A percentile compares a stretch with the other conserved stretches of the same genome.
phyloP scores from a whole-genome alignment of 108 stramenopile species.

The Mediolabrus comicus region DNA sequence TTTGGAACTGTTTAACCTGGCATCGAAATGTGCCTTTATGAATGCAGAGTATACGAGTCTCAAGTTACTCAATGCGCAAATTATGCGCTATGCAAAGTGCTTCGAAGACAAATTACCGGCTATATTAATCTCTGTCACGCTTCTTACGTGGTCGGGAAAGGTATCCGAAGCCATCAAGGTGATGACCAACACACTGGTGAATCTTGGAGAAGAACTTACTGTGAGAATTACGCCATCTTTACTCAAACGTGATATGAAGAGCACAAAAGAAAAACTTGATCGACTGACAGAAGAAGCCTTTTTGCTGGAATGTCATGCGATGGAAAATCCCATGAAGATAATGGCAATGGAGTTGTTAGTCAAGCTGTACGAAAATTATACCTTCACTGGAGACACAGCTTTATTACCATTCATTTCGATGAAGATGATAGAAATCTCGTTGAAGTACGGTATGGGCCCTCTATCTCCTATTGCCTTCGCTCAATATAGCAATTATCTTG shows the following conservation, averaged over 20 bases:
- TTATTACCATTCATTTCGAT: neutral
- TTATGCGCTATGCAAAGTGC: slow-evolving; percentile 7
- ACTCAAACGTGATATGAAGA: neutral
- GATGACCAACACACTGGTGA: neutral
- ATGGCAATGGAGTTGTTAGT: slow-evolving; percentile 17
- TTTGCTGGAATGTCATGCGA: neutral
- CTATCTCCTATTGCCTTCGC: slow-evolving; percentile 19
- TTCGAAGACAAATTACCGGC: slow-evolving; percentile 18
- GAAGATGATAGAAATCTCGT: slow-evolving; percentile 18
- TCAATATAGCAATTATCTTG: slow-evolving; percentile 11
- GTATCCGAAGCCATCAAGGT: slow-evolving; percentile 9
- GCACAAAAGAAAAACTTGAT: slow-evolving; percentile 1
- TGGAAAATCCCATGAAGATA: neutral
- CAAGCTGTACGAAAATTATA: neutral
- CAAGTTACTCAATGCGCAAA: neutral
- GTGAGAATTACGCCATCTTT: neutral
- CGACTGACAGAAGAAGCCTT: slow-evolving; percentile 7
- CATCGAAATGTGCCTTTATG: slow-evolving; percentile 8
- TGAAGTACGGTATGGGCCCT: slow-evolving; percentile 16
- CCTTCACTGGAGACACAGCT: neutral
- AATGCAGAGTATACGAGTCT: slow-evolving; percentile 1
- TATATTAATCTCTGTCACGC: neutral
- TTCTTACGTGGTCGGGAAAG: neutral
- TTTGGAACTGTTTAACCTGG: slow-evolving; percentile 17
- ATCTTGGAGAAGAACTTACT: slow-evolving; percentile 10